Base-by-base conservation (phyloP, 139 green algal species). In the Klebsormidium nitens region DNA sequence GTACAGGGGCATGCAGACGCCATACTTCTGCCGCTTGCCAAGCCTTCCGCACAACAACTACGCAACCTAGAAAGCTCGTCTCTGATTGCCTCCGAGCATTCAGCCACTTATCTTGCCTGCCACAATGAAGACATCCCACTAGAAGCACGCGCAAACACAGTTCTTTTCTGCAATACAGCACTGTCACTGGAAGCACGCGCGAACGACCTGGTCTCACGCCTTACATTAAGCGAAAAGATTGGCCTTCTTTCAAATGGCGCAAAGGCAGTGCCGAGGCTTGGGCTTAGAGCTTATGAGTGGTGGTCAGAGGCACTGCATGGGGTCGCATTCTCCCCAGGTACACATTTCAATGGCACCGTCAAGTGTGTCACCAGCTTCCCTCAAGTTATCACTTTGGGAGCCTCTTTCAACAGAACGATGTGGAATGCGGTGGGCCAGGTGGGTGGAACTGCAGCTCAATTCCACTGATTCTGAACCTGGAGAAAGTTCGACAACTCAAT, bases 231-330 rank as follows among this genome's bases (percentile, higher is more conserved):
- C 17, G 62, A 70, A 28, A 70, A 70, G 46, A n/a, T 59, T 4
- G 23, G 6, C 29, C 14, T 19, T 35, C 62, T 70, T 5, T 6
- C 19, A 35, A 70, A 70, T 29, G 6, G 3, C n/a, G 62, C 62
- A 4, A 4, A 6, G 5, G 62, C 6, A 14, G 46, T 70, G 44
- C 36, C 14, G 8, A 26, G 46, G 26, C 62, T 70, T 5, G 62
- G 62, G 4, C 29, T 70, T 5, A 35, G 36, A 6, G 17, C 8
- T 26, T 52, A 58, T 29, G 23, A 64, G 17, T 70, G 62, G 62
- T 70, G 62, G 62, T 19, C 11, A 5, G 62, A 70, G 62, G 62
- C 17, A 26, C 62, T 70, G n/a, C 62, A 70, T 26, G 62, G 62
- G 5, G 62, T 70, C 5, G 62, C 62, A 8, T 5, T 32, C 28